Evolutionary conservation across 148 eudicot species (phyloP), one percentile per base, ranked within the genome.

Genomic region (Polygonum aviculare): DNA sequence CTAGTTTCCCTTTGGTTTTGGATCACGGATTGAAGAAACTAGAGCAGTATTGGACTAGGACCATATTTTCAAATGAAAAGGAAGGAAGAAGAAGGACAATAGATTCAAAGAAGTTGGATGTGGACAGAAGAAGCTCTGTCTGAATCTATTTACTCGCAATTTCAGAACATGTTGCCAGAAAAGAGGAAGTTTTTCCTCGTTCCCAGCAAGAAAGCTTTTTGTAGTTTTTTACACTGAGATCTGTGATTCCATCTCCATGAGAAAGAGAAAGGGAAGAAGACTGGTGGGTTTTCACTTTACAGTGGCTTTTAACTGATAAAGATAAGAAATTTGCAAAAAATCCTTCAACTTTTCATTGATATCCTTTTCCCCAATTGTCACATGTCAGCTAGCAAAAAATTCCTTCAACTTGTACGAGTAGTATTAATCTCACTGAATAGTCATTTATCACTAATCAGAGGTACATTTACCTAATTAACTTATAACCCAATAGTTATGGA

Each of bases 121-220:
- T 19, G 44, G 54, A 72, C 75, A 72, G 75, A 72, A 67, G 75
- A 44, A 72, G 54, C 75, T 72, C 4, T 72, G 47, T n/a, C 54
- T 72, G 35, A 48, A 19, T 19, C 75, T 41, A 21, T 38, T 72
- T 35, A 48, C n/a, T 72, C 35, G 45, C 75, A 41, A 48, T 52
- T n/a, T 52, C 75, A 44, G 44, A 51, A 72, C 31, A 72, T 10
- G 18, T 11, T 41, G 54, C 33, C 75, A 72, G 35, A 72, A 26
- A 71, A 71, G 51, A 72, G 74, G 49, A 41, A 21, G 31, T 72
- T 72, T 72, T 72, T 41, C 74, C 74, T 72, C 16, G 49, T 72
- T 72, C 35, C 19, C 8, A 19, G 51, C 35, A 62, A 48, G 73
- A 67, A n/a, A 35, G 21, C 44, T 67, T 67, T 67, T 67, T 67